Evolutionary conservation across 495 filamentous ascomycete species (phyloP).

Genomic region (Talaromyces proteolyticus): DNA sequence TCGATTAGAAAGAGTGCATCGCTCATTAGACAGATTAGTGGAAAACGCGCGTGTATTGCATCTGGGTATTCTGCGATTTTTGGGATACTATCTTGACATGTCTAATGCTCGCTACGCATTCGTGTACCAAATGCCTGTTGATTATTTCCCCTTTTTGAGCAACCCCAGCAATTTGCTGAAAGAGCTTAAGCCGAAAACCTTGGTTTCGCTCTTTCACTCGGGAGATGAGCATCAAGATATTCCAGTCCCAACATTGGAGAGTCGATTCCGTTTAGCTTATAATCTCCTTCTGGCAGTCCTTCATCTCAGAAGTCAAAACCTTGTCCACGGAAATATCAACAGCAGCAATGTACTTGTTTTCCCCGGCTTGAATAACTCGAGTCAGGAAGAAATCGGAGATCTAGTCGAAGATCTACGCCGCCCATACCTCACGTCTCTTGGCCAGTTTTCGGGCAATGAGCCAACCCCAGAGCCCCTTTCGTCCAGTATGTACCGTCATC

Average conservation of each 20-base stretch:
- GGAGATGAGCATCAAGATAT: conserved; percentile 35
- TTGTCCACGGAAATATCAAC: conserved; percentile 76
- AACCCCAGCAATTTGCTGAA: conserved; percentile 38
- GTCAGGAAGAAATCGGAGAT: conserved; percentile 29
- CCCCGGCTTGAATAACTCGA: conserved; percentile 37
- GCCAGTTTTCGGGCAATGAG: conserved; percentile 68
- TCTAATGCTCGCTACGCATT: conserved; percentile 71
- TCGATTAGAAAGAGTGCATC: conserved; percentile 33
- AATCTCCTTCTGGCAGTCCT: conserved; percentile 72
- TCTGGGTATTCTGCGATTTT: conserved; percentile 60
- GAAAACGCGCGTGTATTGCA: conserved; percentile 51
- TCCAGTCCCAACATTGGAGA: conserved; percentile 57
- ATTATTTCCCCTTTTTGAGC: conserved; percentile 39
- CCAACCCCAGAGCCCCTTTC: conserved; percentile 42
- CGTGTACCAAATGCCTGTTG: conserved; percentile 74
- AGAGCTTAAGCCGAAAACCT: conserved; percentile 34
- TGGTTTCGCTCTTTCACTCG: conserved; percentile 44
- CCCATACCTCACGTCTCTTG: conserved; percentile 75
- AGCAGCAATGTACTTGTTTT: conserved; percentile 79
- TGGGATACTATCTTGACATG: conserved; percentile 84
- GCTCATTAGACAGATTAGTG: conserved; percentile 37
- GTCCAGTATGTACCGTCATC: conserved; percentile 70
- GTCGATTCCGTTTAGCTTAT: conserved; percentile 77
- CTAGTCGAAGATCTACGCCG: conserved; percentile 56
- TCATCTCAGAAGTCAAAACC: conserved; percentile 66